Evolutionary conservation across 202 grass and related monocot species (phyloP).

Genomic region (Schoenoplectus tabernaemontani): DNA sequence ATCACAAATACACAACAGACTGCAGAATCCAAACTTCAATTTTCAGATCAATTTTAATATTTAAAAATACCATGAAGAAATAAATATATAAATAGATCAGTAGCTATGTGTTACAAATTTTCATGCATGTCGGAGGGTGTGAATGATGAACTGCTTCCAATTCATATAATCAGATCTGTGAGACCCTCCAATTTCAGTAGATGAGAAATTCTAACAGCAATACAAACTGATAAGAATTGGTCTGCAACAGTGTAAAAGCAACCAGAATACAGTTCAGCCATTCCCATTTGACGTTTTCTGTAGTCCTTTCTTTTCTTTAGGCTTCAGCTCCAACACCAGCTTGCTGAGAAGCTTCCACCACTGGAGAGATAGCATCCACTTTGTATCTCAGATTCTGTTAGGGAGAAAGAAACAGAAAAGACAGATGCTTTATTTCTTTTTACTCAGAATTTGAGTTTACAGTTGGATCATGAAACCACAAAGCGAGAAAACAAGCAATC

Average conservation of each 20-base stretch:
- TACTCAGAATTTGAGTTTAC: too few species aligned
- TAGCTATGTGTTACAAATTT: conserved; percentile 6
- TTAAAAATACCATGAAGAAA: not conserved
- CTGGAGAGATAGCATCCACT: conserved; percentile 78
- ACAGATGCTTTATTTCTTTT: too few species aligned
- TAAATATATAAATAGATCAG: not conserved
- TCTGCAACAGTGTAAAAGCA: not conserved
- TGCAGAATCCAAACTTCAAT: not conserved
- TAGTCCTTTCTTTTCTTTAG: not conserved
- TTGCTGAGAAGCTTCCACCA: conserved; percentile 28
- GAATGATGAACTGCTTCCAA: conserved; percentile 1
- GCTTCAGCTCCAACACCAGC: conserved; percentile 8
- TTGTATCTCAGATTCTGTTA: conserved; percentile 78
- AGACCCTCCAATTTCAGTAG: not conserved
- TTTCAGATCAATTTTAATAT: not conserved
- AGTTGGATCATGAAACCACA: not conserved
- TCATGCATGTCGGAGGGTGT: not conserved
- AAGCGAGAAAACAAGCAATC: conserved; percentile 4
- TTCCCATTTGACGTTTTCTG: not conserved
- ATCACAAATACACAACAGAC: not conserved
- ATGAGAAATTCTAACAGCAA: not conserved
- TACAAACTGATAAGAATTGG: not conserved
- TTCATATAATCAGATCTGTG: not conserved
- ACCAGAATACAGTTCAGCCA: not conserved
- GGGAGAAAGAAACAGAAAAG: not conserved